A percentile compares a stretch with the other conserved stretches of the same genome.
Conservation (phyloP, 1,139 yeast species). For the Scheffersomyces parashehatae region DNA sequence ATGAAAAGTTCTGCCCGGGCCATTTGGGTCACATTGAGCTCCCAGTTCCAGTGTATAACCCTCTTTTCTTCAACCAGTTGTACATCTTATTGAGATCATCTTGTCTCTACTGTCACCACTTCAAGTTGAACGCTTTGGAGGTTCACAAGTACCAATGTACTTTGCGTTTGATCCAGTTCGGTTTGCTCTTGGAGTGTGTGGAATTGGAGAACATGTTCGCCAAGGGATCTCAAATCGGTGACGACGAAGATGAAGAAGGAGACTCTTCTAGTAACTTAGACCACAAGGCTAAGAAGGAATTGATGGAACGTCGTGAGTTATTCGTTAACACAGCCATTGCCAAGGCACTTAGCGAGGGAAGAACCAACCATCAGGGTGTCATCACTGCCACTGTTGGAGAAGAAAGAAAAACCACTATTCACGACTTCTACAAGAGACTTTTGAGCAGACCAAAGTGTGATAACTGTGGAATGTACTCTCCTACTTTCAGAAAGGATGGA, state of each 20-base stretch:
- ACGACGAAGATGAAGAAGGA: conserved; percentile 26
- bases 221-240: conserved; percentile 31
- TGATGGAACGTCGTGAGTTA: conserved; percentile 61
- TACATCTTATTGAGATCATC: conserved; percentile 79
- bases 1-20: conserved; percentile 94
- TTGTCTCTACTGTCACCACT: conserved; percentile 88
- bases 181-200: conserved; percentile 75
- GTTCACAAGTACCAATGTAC: conserved; percentile 78
- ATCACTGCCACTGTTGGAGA: conserved; percentile 83
- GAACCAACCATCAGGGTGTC: conserved; percentile 65
- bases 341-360: conserved; percentile 76
- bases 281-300: conserved; percentile 43
- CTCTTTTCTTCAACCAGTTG: conserved; percentile 89
- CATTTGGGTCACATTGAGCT: conserved; percentile 98
- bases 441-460: conserved; percentile 85
- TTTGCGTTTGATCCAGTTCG: conserved; percentile 81
- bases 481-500: conserved; percentile 93
- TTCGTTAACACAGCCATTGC: conserved; percentile 73
- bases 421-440: conserved; percentile 72
- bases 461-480: conserved; percentile 94
- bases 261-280: conserved; percentile 28
- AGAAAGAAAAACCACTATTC: conserved; percentile 77
- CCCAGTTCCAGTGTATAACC: conserved; percentile 94
- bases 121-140: conserved; percentile 68
- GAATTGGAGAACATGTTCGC: conserved; percentile 67